Conservation (phyloP, 2,329 filamentous ascomycete species). For the Phoma sp. region DNA sequence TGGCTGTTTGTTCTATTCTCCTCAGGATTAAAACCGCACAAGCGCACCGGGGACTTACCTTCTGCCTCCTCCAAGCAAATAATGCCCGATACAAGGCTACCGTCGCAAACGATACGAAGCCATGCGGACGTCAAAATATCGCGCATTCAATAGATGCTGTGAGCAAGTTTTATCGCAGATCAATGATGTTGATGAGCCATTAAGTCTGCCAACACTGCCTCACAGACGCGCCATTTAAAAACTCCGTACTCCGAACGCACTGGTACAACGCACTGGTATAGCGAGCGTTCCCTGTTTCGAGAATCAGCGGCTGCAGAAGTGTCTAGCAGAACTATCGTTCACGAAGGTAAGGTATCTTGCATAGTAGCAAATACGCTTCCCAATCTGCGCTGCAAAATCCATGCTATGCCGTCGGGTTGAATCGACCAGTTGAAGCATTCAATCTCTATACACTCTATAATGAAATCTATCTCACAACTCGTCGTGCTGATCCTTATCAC, state of each 20-base stretch:
- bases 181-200: neutral
- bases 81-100: neutral
- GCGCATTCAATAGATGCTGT: neutral
- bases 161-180: neutral
- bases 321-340: no score
- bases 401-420: no score
- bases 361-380: no score
- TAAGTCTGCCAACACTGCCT: conserved; percentile 2
- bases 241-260: no score
- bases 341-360: no score
- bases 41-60: no score
- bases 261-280: no score
- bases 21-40: neutral
- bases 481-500: neutral
- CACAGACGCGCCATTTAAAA: conserved; percentile 1
- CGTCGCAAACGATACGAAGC: neutral
- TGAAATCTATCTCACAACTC: conserved; percentile 8
- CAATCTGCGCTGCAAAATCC: no score
- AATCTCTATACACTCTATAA: no score
- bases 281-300: neutral
- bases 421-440: no score
- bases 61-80: neutral
- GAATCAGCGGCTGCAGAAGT: no score
- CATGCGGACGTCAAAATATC: neutral
- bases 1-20: no score